phyloP scores from a whole-genome alignment of 352 stramenopile species.

The Phytopythium sindhum region DNA sequence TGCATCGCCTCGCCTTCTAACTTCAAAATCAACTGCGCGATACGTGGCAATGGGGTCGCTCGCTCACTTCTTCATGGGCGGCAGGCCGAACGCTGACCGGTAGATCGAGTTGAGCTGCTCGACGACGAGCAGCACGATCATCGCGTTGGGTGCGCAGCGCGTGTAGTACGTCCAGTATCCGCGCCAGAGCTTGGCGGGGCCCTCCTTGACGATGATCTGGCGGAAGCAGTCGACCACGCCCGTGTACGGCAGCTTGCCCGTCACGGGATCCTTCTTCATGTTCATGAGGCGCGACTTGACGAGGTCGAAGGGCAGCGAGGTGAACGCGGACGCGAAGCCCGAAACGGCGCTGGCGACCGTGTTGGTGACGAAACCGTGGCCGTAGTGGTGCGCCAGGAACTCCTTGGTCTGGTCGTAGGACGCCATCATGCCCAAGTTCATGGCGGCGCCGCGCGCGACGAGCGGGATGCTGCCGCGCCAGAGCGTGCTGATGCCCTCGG shows the following conservation, averaged over 20 bases:
- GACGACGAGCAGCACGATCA: constrained; percentile 99
- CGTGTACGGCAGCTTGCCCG: constrained; percentile 92
- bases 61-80: constrained; percentile 14
- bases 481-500: constrained; percentile 88
- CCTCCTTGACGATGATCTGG: constrained; percentile 95
- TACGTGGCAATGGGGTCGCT: neutral
- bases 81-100: constrained; percentile 53
- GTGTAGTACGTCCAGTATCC: constrained; percentile 99
- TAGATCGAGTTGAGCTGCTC: constrained; percentile 93
- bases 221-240: constrained; percentile 94
- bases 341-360: constrained; percentile 92
- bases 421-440: constrained; percentile 99
- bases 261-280: constrained; percentile 91
- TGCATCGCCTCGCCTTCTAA: constrained; percentile 1
- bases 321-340: constrained; percentile 97
- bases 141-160: constrained; percentile 98
- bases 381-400: constrained; percentile 64
- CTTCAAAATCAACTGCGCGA: neutral
- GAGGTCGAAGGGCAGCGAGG: constrained; percentile 98
- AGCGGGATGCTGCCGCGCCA: constrained; percentile 90
- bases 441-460: constrained; percentile 96
- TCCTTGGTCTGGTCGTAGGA: constrained; percentile 99
- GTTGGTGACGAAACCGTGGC: constrained; percentile 87
- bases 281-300: constrained; percentile 99
- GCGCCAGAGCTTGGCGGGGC: constrained; percentile 93